Evolutionary conservation across 345 rosid species (phyloP), one percentile per base, ranked within the genome.

Genomic region (Turritis glabra): DNA sequence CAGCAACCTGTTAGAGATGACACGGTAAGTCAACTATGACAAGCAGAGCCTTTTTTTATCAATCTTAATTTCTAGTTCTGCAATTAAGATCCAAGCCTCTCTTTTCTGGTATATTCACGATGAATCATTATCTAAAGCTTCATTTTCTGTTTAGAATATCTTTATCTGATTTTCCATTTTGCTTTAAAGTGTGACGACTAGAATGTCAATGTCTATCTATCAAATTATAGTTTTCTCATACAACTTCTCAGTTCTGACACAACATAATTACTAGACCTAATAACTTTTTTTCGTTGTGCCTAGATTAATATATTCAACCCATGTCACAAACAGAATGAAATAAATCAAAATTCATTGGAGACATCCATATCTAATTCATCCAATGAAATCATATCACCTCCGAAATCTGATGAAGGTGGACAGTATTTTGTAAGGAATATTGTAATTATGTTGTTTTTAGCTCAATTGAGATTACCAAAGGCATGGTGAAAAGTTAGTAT

Each of bases 1-100:
- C 99, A 46, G 95, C 93, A 72, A 94, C 98, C 97, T 91, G 82
- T 72, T 69, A 52, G 21, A 76, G 53, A 79, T 33, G 57, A 66
- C 44, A 73, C 9, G 22, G 21, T 63, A 55, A 61, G 52, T 65
- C 52, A 35, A 44, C 59, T 18, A 57, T 58, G 64, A 53, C 43
- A 37, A 57, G 29, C 27, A 37, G 23, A 64, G 13, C 54, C 37
- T 35, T 56, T n/a, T 30, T 17, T 5, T 26, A 26, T 14, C 67
- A 68, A 51, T 11, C 29, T 11, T 40, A 50, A 61, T 50, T 58
- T 75, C 54, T 29, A 26, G 21, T 57, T 57, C 41, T 58, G 12
- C 57, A 50, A 58, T 38, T 11, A 50, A 21, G 53, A 59, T 29
- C 46, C 22, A 59, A 38, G 59, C 29, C 63, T 67, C 26, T 41